Conservation (phyloP, 192 early-diverging fungal species). For the Backusella parvicylindrica region DNA sequence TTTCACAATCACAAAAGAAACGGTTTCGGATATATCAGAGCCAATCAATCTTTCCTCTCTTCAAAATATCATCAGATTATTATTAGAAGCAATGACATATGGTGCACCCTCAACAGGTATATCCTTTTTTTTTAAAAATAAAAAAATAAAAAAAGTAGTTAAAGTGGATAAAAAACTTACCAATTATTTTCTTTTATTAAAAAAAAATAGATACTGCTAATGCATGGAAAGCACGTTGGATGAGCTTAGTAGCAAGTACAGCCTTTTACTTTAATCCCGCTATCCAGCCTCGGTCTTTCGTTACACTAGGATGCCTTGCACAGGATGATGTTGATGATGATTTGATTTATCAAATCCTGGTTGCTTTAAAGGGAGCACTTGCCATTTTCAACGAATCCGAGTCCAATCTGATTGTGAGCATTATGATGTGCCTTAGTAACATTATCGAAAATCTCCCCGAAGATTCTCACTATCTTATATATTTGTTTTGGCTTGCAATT, state of each 20-base stretch:
- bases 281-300: constrained; percentile 89
- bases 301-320: constrained; percentile 81
- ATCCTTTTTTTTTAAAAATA: not conserved
- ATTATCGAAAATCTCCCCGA: constrained; percentile 76
- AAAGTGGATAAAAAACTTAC: not conserved
- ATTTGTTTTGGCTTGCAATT: constrained; percentile 89
- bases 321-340: constrained; percentile 89
- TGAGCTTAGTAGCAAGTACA: constrained; percentile 80
- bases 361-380: constrained; percentile 81
- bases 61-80: constrained; percentile 51
- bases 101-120: constrained; percentile 61
- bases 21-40: constrained; percentile 40
- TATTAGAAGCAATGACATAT: constrained; percentile 58
- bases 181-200: not conserved
- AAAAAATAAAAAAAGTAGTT: not conserved
- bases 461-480: constrained; percentile 72
- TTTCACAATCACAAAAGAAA: constrained; percentile 56
- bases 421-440: constrained; percentile 81
- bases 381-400: constrained; percentile 81
- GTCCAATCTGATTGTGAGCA: constrained; percentile 72
- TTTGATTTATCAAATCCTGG: constrained; percentile 87
- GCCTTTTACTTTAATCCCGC: constrained; percentile 93
- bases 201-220: constrained; percentile 61
- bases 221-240: constrained; percentile 86
- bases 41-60: constrained; percentile 42